These are phyloP conservation scores for Microascus cirrosus DNA, from an alignment of 2,329 filamentous ascomycete genomes.

Conservation along the genomic window DNA sequence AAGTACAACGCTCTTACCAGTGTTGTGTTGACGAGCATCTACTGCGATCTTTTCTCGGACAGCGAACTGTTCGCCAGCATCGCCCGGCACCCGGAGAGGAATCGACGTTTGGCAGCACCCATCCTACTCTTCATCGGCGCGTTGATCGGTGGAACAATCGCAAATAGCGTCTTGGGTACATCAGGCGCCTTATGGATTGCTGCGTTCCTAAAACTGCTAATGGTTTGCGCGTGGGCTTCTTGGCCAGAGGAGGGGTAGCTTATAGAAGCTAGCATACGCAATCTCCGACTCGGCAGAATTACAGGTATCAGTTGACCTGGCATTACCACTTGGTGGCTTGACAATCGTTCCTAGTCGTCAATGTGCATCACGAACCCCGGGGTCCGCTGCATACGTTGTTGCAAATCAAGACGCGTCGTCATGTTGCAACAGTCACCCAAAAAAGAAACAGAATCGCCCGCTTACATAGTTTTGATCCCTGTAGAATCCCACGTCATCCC, in stretches of 20 bases:
- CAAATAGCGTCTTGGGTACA: conserved; percentile 34
- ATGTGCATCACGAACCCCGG: too few species aligned
- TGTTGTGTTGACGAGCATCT: conserved; percentile 71
- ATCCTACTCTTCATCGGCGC: conserved; percentile 36
- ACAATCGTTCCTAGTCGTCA: too few species aligned
- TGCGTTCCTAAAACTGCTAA: conserved; percentile 40
- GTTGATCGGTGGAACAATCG: conserved; percentile 36
- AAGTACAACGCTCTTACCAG: conserved; percentile 62
- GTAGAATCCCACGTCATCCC: too few species aligned
- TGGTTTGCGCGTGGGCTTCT: conserved; percentile 46
- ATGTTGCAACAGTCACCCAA: too few species aligned
- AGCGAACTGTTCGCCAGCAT: conserved; percentile 27
- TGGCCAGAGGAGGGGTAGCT: conserved; percentile 31
- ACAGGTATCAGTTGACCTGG: too few species aligned
- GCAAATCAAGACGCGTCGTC: too few species aligned
- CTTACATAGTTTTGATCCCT: too few species aligned
- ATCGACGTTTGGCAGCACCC: conserved; percentile 37
- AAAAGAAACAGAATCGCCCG: too few species aligned
- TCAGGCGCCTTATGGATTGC: conserved; percentile 50
- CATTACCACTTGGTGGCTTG: too few species aligned
- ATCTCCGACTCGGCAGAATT: too few species aligned
- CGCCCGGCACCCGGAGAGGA: conserved; percentile 33
- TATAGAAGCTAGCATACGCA: too few species aligned
- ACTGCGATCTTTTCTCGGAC: conserved; percentile 70
- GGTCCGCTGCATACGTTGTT: too few species aligned